Conservation (phyloP, 805 yeast genomes). For the Kuraishia borneana region DNA sequence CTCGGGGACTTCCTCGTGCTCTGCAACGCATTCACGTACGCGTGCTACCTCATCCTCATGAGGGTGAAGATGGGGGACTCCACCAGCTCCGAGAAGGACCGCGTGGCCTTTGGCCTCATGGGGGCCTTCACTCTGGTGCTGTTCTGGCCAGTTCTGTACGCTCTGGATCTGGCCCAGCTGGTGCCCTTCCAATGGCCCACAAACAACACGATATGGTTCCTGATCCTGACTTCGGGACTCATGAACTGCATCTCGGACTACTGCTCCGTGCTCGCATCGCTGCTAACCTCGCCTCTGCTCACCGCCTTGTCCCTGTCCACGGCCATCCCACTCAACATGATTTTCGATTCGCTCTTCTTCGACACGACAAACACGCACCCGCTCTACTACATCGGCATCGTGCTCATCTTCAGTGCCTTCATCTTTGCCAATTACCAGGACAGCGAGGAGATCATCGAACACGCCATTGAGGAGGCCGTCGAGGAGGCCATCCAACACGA, state of each 20-base stretch:
- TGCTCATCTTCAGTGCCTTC: slow-evolving; percentile 33
- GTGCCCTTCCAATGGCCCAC: slow-evolving; percentile 33
- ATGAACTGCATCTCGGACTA: slow-evolving; percentile 39
- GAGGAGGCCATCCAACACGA: slow-evolving; percentile 35
- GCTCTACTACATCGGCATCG: slow-evolving; percentile 33
- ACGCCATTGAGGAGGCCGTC: slow-evolving; percentile 34
- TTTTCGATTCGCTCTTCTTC: slow-evolving; percentile 30
- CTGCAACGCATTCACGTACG: slow-evolving; percentile 33
- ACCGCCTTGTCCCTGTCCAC: slow-evolving; percentile 40
- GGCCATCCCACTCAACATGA: slow-evolving; percentile 40
- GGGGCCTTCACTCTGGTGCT: slow-evolving; percentile 30
- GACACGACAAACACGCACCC: slow-evolving; percentile 18
- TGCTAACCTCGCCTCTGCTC: slow-evolving; percentile 42
- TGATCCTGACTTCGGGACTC: slow-evolving; percentile 28
- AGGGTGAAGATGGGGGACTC: slow-evolving; percentile 32
- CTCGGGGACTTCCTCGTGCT: slow-evolving; percentile 36
- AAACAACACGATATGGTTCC: slow-evolving; percentile 18
- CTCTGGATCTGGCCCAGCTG: slow-evolving; percentile 24
- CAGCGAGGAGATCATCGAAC: slow-evolving; percentile 32
- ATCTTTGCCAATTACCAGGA: slow-evolving; percentile 32
- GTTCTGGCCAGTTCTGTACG: slow-evolving; percentile 26
- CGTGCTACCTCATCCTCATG: slow-evolving; percentile 31
- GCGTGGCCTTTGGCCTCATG: slow-evolving; percentile 33
- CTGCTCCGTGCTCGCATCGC: slow-evolving; percentile 35
- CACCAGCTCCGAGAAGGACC: slow-evolving; percentile 31